These are phyloP conservation scores for Talaromyces sp. DNA, from an alignment of 2,329 filamentous ascomycete species.

Conservation along the genomic window DNA sequence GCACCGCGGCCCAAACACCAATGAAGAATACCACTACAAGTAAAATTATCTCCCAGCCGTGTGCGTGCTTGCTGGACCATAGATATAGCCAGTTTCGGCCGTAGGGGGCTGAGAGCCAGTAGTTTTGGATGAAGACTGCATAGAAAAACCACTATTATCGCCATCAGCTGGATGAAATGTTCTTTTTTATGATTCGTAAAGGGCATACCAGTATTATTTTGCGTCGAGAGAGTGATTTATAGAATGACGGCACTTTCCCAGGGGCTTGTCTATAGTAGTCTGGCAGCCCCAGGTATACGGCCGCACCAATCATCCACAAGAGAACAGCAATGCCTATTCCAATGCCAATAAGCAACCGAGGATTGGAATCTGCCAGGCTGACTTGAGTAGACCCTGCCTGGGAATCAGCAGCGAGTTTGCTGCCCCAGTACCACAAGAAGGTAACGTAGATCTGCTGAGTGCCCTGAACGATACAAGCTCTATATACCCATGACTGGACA, in stretches of 20 bases:
- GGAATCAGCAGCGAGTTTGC: slow-evolving; percentile 22
- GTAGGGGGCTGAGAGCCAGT: slow-evolving; percentile 54
- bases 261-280: slow-evolving; percentile 55
- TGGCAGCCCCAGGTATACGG: slow-evolving; percentile 51
- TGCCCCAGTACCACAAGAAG: slow-evolving; percentile 59
- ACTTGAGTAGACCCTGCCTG: slow-evolving; percentile 5
- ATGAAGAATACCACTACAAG: slow-evolving; percentile 41
- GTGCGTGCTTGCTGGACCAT: slow-evolving; percentile 44
- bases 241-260: slow-evolving; percentile 54
- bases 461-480: slow-evolving; percentile 57
- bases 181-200: too few species aligned
- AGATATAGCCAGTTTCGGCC: slow-evolving; percentile 57
- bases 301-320: slow-evolving; percentile 44
- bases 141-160: slow-evolving; percentile 51
- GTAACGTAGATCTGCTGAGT: slow-evolving; percentile 58
- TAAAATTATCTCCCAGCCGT: slow-evolving; percentile 48
- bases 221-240: slow-evolving; percentile 49
- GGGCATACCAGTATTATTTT: slow-evolving; percentile 40
- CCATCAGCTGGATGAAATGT: neutral
- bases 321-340: slow-evolving; percentile 46
- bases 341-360: slow-evolving; percentile 13
- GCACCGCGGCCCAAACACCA: slow-evolving; percentile 46
- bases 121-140: slow-evolving; percentile 54
- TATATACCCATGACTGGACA: slow-evolving; percentile 55
- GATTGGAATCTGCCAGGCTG: slow-evolving; percentile 13